phyloP scores from a whole-genome alignment of 2,329 filamentous ascomycete genomes.

The Sclerotinia nivalis region DNA sequence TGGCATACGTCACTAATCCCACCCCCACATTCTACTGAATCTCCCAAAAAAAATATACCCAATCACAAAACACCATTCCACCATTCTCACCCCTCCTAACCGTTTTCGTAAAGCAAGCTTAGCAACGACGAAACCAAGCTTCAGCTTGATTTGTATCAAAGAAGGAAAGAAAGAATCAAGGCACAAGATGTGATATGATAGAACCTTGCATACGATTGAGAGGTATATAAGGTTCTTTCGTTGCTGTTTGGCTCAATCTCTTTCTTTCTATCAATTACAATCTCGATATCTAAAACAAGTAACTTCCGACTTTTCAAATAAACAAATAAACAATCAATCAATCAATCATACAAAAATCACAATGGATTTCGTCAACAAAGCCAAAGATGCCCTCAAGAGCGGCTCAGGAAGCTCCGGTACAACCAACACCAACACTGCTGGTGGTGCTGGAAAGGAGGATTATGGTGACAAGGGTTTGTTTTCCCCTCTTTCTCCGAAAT shows the following conservation, averaged over 20 bases:
- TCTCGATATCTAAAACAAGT: not conserved
- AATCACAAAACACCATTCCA: not conserved
- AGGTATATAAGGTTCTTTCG: conserved; percentile 1
- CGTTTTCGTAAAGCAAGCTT: not conserved
- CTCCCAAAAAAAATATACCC: not conserved
- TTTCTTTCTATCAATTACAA: not conserved
- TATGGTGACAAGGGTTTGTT: conserved; percentile 52
- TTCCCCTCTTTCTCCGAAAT: not conserved
- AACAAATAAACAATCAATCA: not conserved
- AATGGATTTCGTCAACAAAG: conserved; percentile 41
- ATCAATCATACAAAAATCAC: conserved; percentile 1
- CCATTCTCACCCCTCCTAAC: not conserved
- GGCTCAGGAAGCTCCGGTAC: not conserved
- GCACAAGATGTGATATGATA: not conserved
- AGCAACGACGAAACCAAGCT: not conserved
- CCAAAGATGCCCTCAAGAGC: conserved; percentile 25
- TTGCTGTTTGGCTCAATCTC: not conserved
- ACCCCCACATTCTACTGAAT: not conserved
- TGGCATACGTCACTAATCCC: not conserved
- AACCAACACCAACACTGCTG: conserved; percentile 15
- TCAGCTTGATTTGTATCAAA: not conserved
- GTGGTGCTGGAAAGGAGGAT: conserved; percentile 41
- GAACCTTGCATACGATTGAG: not conserved
- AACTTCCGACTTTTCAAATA: not conserved
- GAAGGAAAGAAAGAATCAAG: conserved; percentile 2